Conservation (phyloP, 2,329 filamentous ascomycete genomes). For the Penicillium brasilianum region DNA sequence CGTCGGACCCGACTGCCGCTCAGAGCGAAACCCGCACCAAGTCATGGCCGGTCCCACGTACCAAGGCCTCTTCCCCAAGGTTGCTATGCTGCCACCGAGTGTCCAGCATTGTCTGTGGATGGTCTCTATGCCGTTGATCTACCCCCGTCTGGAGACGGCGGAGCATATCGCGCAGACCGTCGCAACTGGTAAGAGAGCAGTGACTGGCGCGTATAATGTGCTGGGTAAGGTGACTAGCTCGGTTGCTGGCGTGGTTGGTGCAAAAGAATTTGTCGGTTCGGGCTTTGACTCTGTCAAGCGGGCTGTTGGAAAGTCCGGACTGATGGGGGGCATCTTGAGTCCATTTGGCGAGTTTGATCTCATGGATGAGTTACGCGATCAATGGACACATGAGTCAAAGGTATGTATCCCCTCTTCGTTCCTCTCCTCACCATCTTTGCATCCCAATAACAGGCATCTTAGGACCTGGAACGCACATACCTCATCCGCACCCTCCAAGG, state of each 20-base stretch:
- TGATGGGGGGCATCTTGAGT: conserved; percentile 95
- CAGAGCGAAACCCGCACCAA: conserved; percentile 85
- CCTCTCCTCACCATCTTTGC: background rate
- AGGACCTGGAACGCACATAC: conserved; percentile 94
- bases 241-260: conserved; percentile 92
- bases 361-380: conserved; percentile 89
- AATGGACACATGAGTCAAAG: conserved; percentile 98
- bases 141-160: conserved; percentile 87
- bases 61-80: conserved; percentile 94
- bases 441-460: background rate
- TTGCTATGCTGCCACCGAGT: conserved; percentile 85
- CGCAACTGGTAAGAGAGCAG: conserved; percentile 92
- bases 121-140: conserved; percentile 87
- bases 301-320: conserved; percentile 89
- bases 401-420: conserved; percentile 42
- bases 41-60: conserved; percentile 97
- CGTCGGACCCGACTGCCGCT: conserved; percentile 87
- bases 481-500: conserved; percentile 94
- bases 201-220: conserved; percentile 95
- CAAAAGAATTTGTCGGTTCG: conserved; percentile 87
- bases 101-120: conserved; percentile 98
- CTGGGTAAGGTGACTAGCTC: conserved; percentile 94
- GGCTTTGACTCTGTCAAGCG: conserved; percentile 96
- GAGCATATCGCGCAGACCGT: conserved; percentile 91
- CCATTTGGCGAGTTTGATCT: conserved; percentile 96